Conservation (phyloP, 306 rosid genomes). For the Medicago lupulina region DNA sequence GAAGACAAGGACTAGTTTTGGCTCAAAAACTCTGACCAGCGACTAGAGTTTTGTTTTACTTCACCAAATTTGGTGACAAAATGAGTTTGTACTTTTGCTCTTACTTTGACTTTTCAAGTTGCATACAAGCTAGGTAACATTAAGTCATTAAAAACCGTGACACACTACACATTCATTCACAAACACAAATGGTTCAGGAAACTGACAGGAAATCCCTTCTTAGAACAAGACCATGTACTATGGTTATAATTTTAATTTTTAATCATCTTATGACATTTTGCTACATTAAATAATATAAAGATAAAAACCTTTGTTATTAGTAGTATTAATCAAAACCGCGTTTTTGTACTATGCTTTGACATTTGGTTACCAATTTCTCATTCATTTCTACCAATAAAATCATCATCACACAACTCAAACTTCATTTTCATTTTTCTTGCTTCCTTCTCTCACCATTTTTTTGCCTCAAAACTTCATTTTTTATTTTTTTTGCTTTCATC, state of each 20-base stretch:
- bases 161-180: background rate
- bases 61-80: background rate
- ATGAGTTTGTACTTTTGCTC: background rate
- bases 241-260: background rate
- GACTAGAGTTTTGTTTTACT: constrained; percentile 18
- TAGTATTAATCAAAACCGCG: constrained; percentile 72
- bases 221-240: constrained; percentile 42
- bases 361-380: constrained; percentile 39
- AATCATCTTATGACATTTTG: background rate
- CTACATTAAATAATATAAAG: constrained; percentile 1
- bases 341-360: constrained; percentile 48
- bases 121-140: constrained; percentile 24
- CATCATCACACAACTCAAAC: constrained; percentile 14
- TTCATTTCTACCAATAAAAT: constrained; percentile 35
- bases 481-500: background rate
- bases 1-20: background rate
- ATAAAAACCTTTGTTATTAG: background rate
- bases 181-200: constrained; percentile 40
- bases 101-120: constrained; percentile 38
- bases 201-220: constrained; percentile 34
- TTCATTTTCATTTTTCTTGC: background rate
- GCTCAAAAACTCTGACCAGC: constrained; percentile 50
- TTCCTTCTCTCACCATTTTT: background rate
- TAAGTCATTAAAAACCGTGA: constrained; percentile 23
- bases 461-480: background rate